Conservation (phyloP, 352 stramenopile genomes). For the Phytophthora europaea region DNA sequence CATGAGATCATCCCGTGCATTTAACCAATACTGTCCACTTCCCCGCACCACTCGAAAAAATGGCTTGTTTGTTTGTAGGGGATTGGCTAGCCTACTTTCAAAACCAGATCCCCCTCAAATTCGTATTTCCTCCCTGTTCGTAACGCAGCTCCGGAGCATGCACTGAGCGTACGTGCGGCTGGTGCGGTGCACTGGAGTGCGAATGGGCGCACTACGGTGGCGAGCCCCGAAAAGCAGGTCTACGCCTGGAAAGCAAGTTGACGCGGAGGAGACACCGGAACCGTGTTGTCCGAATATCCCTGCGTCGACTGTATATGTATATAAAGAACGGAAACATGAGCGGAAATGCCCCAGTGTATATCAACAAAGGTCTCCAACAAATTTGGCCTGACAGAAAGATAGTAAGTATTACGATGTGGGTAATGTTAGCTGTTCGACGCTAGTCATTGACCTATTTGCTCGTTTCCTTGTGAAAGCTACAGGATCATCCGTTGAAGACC, state of each 20-base stretch:
- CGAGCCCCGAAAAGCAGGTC: not conserved
- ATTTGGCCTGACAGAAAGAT: slow-evolving; percentile 5
- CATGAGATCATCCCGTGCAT: slow-evolving; percentile 25
- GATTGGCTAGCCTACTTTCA: too few relatives aligned
- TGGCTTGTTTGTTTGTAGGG: slow-evolving; percentile 16
- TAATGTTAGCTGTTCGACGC: slow-evolving; percentile 1
- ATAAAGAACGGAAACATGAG: slow-evolving; percentile 6
- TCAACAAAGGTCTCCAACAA: not conserved
- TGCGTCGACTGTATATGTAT: slow-evolving; percentile 1
- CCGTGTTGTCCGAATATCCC: not conserved
- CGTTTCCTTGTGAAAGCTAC: not conserved
- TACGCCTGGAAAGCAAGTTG: not conserved
- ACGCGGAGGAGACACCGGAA: not conserved
- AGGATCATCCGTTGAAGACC: too few relatives aligned
- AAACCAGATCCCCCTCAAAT: too few relatives aligned
- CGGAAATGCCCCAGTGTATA: not conserved
- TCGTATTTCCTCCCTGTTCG: too few relatives aligned
- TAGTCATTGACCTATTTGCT: slow-evolving; percentile 13
- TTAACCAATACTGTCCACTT: slow-evolving; percentile 19
- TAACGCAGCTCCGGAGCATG: too few relatives aligned
- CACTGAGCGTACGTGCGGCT: not conserved
- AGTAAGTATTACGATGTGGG: slow-evolving; percentile 9
- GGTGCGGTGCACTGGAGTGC: not conserved
- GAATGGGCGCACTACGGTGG: not conserved
- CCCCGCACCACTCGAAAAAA: slow-evolving; percentile 18